A percentile compares a stretch with the other conserved stretches of the same genome.
Evolutionary conservation across 1,284 basidiomycete species (phyloP).

Genomic region (Coriolopsis trogii): DNA sequence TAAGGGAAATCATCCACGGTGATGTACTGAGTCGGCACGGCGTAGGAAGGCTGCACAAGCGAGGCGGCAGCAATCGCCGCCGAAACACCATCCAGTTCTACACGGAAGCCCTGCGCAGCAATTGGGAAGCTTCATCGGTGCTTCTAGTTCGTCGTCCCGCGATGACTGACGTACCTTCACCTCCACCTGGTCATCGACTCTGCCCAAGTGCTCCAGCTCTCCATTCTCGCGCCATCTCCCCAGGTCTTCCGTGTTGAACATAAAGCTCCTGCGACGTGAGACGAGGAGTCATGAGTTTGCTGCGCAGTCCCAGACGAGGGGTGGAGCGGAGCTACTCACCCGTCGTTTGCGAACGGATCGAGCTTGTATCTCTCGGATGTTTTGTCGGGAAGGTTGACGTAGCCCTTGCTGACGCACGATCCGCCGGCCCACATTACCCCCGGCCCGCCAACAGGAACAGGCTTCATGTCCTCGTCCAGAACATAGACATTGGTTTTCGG

Average conservation of each 20-base stretch:
- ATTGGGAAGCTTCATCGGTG: not conserved
- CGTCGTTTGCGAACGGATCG: slow-evolving; percentile 54
- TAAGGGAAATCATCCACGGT: slow-evolving; percentile 49
- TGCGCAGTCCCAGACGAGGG: slow-evolving; percentile 3
- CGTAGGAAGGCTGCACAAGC: slow-evolving; percentile 61
- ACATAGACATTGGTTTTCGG: slow-evolving; percentile 64
- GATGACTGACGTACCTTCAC: slow-evolving; percentile 51
- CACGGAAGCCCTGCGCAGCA: slow-evolving; percentile 52
- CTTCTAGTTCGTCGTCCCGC: not conserved
- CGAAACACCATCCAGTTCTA: slow-evolving; percentile 62
- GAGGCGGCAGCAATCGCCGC: slow-evolving; percentile 49
- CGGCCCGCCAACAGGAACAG: slow-evolving; percentile 52
- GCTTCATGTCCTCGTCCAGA: slow-evolving; percentile 52
- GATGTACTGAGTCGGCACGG: slow-evolving; percentile 51
- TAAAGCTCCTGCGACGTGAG: slow-evolving; percentile 41
- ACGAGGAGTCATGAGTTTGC: slow-evolving; percentile 45
- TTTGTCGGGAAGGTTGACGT: slow-evolving; percentile 55
- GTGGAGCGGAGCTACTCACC: slow-evolving; percentile 36
- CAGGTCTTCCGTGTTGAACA: slow-evolving; percentile 66
- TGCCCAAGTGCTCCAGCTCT: slow-evolving; percentile 55
- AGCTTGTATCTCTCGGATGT: slow-evolving; percentile 52
- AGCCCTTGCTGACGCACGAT: slow-evolving; percentile 53
- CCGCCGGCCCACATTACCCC: slow-evolving; percentile 67
- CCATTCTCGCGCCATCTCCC: slow-evolving; percentile 57
- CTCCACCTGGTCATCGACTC: slow-evolving; percentile 58